phyloP scores from a whole-genome alignment of 208 protist species.

The Trypanosoma avium region DNA sequence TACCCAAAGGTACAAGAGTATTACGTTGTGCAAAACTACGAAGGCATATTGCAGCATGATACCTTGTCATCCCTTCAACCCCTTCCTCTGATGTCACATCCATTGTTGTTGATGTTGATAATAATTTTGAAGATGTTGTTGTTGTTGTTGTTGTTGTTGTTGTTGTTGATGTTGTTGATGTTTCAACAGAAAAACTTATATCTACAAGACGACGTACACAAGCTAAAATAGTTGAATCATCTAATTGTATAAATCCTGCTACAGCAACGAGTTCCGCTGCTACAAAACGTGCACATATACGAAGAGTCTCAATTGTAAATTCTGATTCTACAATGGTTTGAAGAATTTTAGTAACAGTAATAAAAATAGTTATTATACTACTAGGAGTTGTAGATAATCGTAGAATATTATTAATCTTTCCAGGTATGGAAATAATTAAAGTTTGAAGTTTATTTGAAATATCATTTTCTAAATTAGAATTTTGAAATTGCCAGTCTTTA shows the following conservation, averaged over 20 bases:
- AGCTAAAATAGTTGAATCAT: conserved; percentile 45
- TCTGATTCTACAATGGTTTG: conserved; percentile 7
- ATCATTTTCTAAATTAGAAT: background rate
- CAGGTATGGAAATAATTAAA: conserved; percentile 10
- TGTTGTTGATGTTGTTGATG: background rate
- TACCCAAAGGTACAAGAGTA: conserved; percentile 30
- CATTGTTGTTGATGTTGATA: background rate
- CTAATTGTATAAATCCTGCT: conserved; percentile 32
- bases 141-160: background rate
- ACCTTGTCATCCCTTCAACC: conserved; percentile 9
- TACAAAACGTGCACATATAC: conserved; percentile 36
- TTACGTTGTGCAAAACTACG: conserved; percentile 40
- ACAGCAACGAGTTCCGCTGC: conserved; percentile 48
- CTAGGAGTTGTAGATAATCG: background rate
- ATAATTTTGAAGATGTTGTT: background rate
- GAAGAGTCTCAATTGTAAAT: background rate
- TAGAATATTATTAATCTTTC: conserved; percentile 12
- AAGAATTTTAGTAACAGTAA: conserved; percentile 8
- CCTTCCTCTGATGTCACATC: background rate
- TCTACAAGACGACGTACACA: conserved; percentile 66
- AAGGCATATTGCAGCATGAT: conserved; percentile 33
- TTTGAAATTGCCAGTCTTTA: background rate
- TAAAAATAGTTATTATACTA: conserved; percentile 9
- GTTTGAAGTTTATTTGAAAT: background rate
- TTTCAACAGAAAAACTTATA: conserved; percentile 27